phyloP scores from a whole-genome alignment of 1,284 basidiomycete genomes.

The Leccinum variabile region DNA sequence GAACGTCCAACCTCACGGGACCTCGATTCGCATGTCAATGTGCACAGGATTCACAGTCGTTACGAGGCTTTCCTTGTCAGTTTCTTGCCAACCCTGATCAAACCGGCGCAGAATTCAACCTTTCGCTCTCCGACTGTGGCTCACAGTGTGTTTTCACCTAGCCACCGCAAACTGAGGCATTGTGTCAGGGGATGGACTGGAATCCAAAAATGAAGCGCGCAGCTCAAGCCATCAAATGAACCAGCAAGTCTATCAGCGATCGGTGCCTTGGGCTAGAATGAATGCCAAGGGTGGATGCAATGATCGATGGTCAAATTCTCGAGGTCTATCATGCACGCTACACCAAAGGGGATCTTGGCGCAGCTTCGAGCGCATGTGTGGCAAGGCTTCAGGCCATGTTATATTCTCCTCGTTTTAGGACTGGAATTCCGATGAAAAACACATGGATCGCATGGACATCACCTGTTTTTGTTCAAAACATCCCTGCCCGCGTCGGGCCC shows the following conservation, averaged over 20 bases:
- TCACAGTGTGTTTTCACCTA: neutral
- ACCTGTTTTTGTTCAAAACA: neutral
- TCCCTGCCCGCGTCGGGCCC: neutral
- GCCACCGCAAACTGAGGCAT: neutral
- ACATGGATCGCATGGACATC: neutral
- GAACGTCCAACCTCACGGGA: neutral
- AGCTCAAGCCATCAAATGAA: neutral
- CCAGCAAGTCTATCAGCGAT: neutral
- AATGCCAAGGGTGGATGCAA: neutral
- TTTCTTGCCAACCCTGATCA: neutral
- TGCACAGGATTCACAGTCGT: neutral
- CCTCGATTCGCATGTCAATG: conserved; percentile 6
- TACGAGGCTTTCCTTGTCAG: neutral
- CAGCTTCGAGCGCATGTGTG: neutral
- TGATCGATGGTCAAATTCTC: neutral
- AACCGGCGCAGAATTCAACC: neutral
- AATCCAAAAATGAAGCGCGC: neutral
- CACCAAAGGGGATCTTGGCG: neutral
- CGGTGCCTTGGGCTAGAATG: neutral
- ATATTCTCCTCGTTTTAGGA: neutral
- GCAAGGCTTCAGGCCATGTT: neutral
- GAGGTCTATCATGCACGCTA: neutral
- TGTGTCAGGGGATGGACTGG: neutral
- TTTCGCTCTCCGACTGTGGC: neutral
- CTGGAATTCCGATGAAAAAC: neutral